Evolutionary conservation across 805 yeast genomes (phyloP), one percentile per base, ranked within the genome.

Genomic region (Wickerhamomyces xylosicus): DNA sequence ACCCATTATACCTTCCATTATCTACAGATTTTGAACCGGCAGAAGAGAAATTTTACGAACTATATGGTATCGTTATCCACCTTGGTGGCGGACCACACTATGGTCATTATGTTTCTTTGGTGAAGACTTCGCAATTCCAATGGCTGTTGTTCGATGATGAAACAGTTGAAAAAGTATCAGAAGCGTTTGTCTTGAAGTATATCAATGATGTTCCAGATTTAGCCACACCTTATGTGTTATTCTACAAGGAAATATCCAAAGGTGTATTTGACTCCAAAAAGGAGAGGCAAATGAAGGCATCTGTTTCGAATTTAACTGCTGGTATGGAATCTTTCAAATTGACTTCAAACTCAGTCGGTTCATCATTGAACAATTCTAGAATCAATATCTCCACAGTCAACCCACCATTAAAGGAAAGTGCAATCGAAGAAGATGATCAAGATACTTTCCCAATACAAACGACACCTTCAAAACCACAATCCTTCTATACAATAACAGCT

Each of bases 71-170:
- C 33, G 92, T 92, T 11, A 87, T 92, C 10, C 98, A 92, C 55
- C 78, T 92, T 48, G 98, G 98, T 5, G 95, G 96, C 4, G 97
- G 97, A 0, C 97, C 97, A 1, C 87, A 86, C 64, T 96, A 89
- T 61, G 98, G 98, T 0, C 98, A 92, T 57, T 92, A 92, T 57
- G 90, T 92, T 9, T 72, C 95, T 0, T 64, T 92, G 5, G 81
- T 92, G 43, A 86, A 86, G 54, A 80, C 87, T 5, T 77, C 73
- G 39, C 67, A 72, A 18, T 73, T 75, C 32, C 89, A 95, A 0
- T 92, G 98, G 98, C 62, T 92, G 22, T 62, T 92, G 41, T 92
- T 85, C 61, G 98, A 92, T 57, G 98, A 92, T 57, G 97, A 92
- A 58, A 79, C 92, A 5, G 96, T 90, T 2, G 97, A 90, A 56